A percentile compares a stretch with the other conserved stretches of the same genome.
These are phyloP conservation scores for Starmera caribaea DNA, from an alignment of 805 yeast species.

Conservation along the genomic window DNA sequence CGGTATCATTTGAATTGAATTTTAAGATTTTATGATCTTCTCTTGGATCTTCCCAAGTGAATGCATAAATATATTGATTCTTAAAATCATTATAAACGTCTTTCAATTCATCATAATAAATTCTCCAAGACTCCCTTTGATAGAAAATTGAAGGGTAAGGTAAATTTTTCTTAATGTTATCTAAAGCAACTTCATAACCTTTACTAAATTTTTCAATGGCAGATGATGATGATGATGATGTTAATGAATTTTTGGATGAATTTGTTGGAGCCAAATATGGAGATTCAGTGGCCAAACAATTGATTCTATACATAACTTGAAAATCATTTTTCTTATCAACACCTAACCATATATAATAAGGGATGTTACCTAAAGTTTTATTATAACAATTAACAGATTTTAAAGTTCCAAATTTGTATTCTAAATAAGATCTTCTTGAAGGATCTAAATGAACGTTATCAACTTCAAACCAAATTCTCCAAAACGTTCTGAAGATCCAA, in stretches of 20 bases:
- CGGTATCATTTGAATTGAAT: conserved; percentile 54
- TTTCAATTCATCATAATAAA: conserved; percentile 64
- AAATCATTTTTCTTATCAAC: conserved; percentile 48
- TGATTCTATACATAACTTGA: conserved; percentile 42
- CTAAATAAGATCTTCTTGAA: conserved; percentile 74
- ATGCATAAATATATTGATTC: conserved; percentile 75
- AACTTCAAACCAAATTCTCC: conserved; percentile 85
- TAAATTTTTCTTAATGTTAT: conserved; percentile 48
- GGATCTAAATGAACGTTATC: conserved; percentile 75
- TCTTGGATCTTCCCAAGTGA: conserved; percentile 87
- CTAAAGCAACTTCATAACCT: conserved; percentile 70
- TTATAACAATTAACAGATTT: conserved; percentile 65
- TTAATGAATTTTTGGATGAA: conserved; percentile 12
- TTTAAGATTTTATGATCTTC: conserved; percentile 65
- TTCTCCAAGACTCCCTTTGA: conserved; percentile 71
- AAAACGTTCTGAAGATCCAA: conserved; percentile 70
- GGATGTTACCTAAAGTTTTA: conserved; percentile 58
- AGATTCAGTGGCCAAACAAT: conserved; percentile 71
- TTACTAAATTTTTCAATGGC: conserved; percentile 38
- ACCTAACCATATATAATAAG: conserved; percentile 80
- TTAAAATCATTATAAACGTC: conserved; percentile 63
- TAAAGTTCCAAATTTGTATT: conserved; percentile 73
- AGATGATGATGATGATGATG: neutral
- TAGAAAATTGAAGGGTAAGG: conserved; percentile 79
- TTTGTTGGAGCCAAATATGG: conserved; percentile 63